Evolutionary conservation across 129 eudicot genomes (phyloP).

Genomic region (carrot (Daucus carota)): DH1_v3.0 NC_030388.2:30601501-30602000

Average conservation of each 20-base stretch:
- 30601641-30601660: neutral
- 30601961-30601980: neutral
- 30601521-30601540: neutral
- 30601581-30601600: no score
- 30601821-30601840: neutral
- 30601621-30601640: neutral
- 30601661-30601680: neutral
- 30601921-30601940: slow-evolving; percentile 12
- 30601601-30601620: no score
- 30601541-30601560: neutral
- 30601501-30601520: neutral
- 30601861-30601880: slow-evolving; percentile 14
- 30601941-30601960: slow-evolving; percentile 4
- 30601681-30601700: neutral
- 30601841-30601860: neutral
- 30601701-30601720: neutral
- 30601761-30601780: neutral
- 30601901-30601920: neutral
- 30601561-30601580: neutral
- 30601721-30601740: neutral
- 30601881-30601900: slow-evolving; percentile 13
- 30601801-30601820: neutral
- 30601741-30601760: neutral
- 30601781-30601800: neutral
- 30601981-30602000: slow-evolving; percentile 15